Evolutionary conservation across 441 rosid species (phyloP).

Genomic region (Gossypium trilobum): DNA sequence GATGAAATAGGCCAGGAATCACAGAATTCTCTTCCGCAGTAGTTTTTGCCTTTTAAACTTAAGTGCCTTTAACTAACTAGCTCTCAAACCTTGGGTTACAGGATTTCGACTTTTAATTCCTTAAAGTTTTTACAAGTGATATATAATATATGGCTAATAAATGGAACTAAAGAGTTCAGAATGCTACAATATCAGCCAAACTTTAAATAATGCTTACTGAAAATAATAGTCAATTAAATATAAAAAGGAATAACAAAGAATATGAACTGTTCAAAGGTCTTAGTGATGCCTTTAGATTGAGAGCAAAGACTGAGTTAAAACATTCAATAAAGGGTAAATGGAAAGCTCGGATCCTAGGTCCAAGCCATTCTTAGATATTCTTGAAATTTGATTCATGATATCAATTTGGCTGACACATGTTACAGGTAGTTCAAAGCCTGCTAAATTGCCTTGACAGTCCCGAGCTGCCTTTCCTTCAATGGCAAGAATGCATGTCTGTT

Average conservation of each 20-base stretch:
- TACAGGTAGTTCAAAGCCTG: slow-evolving; percentile 85
- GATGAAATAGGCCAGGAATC: not conserved
- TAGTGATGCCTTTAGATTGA: too few relatives aligned
- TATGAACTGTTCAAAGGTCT: too few relatives aligned
- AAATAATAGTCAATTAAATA: slow-evolving; percentile 47
- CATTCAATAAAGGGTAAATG: too few relatives aligned
- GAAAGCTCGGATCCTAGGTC: too few relatives aligned
- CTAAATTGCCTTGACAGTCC: slow-evolving; percentile 93
- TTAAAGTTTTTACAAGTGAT: not conserved
- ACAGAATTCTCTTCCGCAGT: not conserved
- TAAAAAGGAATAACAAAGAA: slow-evolving; percentile 46
- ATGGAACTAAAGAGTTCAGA: too few relatives aligned
- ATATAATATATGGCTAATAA: not conserved
- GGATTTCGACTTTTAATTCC: not conserved
- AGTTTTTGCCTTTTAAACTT: not conserved
- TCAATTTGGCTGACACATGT: slow-evolving; percentile 17
- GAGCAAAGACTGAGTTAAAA: too few relatives aligned
- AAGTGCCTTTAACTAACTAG: not conserved
- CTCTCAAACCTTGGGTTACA: not conserved
- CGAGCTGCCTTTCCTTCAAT: slow-evolving; percentile 96
- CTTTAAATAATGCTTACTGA: not conserved
- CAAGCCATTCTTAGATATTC: too few relatives aligned
- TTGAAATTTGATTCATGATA: slow-evolving; percentile 13
- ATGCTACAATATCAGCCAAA: not conserved
- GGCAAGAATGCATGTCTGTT: slow-evolving; percentile 98